Evolutionary conservation across 768 basidiomycete genomes (phyloP).

Genomic region (Hebeloma cylindrosporum): DNA sequence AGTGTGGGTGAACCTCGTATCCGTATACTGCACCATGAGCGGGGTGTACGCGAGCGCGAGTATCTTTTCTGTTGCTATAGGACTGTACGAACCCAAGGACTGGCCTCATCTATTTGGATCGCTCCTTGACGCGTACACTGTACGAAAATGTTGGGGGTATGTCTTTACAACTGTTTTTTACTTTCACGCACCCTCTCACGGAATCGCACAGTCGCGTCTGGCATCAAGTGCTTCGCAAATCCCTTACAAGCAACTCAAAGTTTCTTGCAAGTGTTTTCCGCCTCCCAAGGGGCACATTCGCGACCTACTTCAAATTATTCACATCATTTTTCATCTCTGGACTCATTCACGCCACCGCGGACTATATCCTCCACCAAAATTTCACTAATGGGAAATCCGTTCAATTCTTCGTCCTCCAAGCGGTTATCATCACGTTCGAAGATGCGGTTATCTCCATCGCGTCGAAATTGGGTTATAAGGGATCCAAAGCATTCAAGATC

Average conservation of each 20-base stretch:
- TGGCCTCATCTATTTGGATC: neutral
- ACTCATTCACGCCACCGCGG: no score
- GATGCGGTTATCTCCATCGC: neutral
- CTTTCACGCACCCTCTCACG: neutral
- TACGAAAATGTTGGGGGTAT: neutral
- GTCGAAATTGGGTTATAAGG: neutral
- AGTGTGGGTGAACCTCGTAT: neutral
- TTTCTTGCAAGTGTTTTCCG: neutral
- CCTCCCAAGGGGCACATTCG: neutral
- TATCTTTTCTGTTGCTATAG: no score
- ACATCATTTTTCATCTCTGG: no score
- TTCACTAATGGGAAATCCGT: neutral
- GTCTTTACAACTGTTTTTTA: neutral
- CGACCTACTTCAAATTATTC: no score
- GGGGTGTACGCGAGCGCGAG: neutral
- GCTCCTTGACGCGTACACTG: neutral
- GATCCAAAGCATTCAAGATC: no score
- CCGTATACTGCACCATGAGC: neutral
- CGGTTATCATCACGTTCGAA: neutral
- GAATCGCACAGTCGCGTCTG: no score
- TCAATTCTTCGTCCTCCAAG: neutral
- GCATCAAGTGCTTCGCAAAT: neutral
- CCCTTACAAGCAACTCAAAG: neutral
- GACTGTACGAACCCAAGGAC: neutral
- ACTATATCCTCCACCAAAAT: no score